Evolutionary conservation across 176 grass and related monocot species (phyloP).

Genomic region (Eleusine coracana): DNA sequence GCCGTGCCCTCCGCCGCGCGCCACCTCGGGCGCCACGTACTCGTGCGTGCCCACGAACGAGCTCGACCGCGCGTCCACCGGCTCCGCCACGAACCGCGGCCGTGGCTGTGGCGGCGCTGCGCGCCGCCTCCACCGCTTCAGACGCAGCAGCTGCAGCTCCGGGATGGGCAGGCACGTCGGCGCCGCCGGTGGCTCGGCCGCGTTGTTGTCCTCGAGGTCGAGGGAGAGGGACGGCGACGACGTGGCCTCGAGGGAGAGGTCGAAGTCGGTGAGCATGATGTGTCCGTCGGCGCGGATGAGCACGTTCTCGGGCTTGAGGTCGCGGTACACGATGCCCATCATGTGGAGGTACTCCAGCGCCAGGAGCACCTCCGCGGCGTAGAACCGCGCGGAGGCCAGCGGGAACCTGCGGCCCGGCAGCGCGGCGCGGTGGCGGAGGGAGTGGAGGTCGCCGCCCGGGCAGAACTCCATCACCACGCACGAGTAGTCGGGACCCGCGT

Average conservation of each 20-base stretch:
- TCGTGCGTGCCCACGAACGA: constrained; percentile 97
- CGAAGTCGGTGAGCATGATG: constrained; percentile 99
- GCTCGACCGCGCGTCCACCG: constrained; percentile 68
- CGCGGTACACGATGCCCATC: constrained; percentile 98
- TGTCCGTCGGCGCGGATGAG: constrained; percentile 90
- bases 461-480: constrained; percentile 99
- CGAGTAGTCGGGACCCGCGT: constrained; percentile 70
- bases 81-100: constrained; percentile 82
- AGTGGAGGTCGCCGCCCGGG: constrained; percentile 88
- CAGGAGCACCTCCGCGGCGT: constrained; percentile 88
- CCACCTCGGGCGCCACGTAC: constrained; percentile 90
- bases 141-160: constrained; percentile 50
- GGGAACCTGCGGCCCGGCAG: constrained; percentile 79
- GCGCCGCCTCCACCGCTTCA: constrained; percentile 43
- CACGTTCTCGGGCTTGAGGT: constrained; percentile 98
- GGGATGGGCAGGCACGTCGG: constrained; percentile 73
- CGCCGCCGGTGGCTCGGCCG: background rate
- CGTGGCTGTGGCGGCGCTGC: background rate
- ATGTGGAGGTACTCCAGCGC: constrained; percentile 96
- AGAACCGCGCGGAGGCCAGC: constrained; percentile 73
- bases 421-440: constrained; percentile 60
- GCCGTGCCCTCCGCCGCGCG: constrained; percentile 77
- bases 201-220: constrained; percentile 27
- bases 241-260: constrained; percentile 90
- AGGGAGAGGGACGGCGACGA: constrained; percentile 54